A percentile compares a stretch with the other conserved stretches of the same genome.
Evolutionary conservation across 2,329 filamentous ascomycete species (phyloP).

Genomic region (Raffaelea ambrosiae): DNA sequence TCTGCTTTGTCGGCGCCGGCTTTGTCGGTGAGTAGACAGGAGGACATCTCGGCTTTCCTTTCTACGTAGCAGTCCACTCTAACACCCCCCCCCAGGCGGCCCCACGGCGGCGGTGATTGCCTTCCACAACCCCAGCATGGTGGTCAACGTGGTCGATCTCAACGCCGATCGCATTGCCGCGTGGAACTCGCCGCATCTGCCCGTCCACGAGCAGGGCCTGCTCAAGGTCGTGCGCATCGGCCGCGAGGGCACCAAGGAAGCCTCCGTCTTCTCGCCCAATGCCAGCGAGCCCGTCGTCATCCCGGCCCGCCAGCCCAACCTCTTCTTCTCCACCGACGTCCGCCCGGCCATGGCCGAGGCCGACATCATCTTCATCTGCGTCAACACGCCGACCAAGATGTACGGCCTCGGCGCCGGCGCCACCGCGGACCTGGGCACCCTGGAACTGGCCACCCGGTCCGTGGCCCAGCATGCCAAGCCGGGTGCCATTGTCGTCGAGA

Average conservation of each 20-base stretch:
- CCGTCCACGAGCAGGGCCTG: slow-evolving; percentile 1
- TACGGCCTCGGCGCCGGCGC: slow-evolving; percentile 3
- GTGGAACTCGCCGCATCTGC: slow-evolving; percentile 5
- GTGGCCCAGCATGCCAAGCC: slow-evolving; percentile 4
- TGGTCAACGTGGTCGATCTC: slow-evolving; percentile 5
- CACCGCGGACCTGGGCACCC: slow-evolving; percentile 2
- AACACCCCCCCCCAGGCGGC: not conserved
- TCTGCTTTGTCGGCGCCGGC: slow-evolving; percentile 7
- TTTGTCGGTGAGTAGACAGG: slow-evolving; percentile 2
- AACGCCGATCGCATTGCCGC: slow-evolving; percentile 1
- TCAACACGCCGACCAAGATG: slow-evolving; percentile 6
- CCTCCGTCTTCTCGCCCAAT: not conserved
- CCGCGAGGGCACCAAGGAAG: slow-evolving; percentile 1
- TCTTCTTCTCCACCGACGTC: slow-evolving; percentile 3
- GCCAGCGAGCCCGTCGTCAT: not conserved
- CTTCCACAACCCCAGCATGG: slow-evolving; percentile 2
- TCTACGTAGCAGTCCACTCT: not conserved
- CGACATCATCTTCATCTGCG: slow-evolving; percentile 6
- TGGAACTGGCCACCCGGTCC: slow-evolving; percentile 1
- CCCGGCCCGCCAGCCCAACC: slow-evolving; percentile 1
- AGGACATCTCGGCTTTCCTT: not conserved
- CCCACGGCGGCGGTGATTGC: slow-evolving; percentile 3
- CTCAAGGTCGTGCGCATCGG: slow-evolving; percentile 3
- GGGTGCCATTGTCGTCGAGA: slow-evolving; percentile 4
- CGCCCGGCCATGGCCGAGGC: not conserved